These are phyloP conservation scores for Talaromyces ruber DNA, from an alignment of 495 filamentous ascomycete species.

Conservation along the genomic window DNA sequence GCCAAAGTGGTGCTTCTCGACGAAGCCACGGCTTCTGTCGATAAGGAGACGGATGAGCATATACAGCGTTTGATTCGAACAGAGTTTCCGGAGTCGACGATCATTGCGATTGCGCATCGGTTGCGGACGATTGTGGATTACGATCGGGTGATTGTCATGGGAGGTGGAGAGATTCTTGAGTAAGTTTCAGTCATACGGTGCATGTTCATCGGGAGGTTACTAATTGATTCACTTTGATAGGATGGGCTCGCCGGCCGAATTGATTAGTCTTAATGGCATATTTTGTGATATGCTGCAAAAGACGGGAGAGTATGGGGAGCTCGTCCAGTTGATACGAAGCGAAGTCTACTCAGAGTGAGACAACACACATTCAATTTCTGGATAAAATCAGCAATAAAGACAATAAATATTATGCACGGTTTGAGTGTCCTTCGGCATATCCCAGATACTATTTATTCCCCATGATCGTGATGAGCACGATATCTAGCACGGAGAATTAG, in stretches of 20 bases:
- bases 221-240: constrained; percentile 10
- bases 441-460: not conserved
- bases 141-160: constrained; percentile 93
- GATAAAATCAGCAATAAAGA: not conserved
- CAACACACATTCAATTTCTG: not conserved
- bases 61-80: constrained; percentile 88
- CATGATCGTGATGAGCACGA: not conserved
- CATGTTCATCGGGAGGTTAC: not conserved
- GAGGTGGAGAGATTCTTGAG: constrained; percentile 73
- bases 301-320: constrained; percentile 40
- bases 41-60: constrained; percentile 89
- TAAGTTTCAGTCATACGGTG: constrained; percentile 42
- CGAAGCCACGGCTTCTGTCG: constrained; percentile 87
- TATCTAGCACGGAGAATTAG: not conserved
- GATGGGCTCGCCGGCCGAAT: constrained; percentile 33
- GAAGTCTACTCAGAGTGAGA: not conserved
- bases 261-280: constrained; percentile 30
- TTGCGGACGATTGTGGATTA: constrained; percentile 89
- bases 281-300: constrained; percentile 44
- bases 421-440: not conserved
- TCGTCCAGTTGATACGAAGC: constrained; percentile 13
- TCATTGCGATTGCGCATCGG: constrained; percentile 92
- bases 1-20: constrained; percentile 92
- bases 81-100: constrained; percentile 80
- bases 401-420: not conserved